Evolutionary conservation across 768 basidiomycete genomes (phyloP).

Genomic region (Boletus rex-veris): DNA sequence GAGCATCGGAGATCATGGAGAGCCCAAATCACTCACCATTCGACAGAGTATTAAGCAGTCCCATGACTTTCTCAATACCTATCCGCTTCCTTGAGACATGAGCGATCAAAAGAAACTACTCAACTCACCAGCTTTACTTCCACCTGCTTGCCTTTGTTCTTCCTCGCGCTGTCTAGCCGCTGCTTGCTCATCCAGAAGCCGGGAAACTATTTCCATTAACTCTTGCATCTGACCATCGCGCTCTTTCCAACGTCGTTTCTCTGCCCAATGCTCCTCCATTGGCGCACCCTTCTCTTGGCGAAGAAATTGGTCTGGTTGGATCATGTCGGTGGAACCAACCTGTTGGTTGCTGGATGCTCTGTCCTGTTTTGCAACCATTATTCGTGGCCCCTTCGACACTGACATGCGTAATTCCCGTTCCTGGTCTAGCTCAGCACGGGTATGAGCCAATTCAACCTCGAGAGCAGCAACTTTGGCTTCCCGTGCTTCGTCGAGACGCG

Average conservation of each 20-base stretch:
- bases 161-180: slow-evolving; percentile 49
- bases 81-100: slow-evolving; percentile 9
- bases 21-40: slow-evolving; percentile 43
- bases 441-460: slow-evolving; percentile 57
- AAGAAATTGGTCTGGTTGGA: slow-evolving; percentile 62
- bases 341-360: slow-evolving; percentile 59
- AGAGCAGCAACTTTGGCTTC: slow-evolving; percentile 54
- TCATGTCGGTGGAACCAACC: slow-evolving; percentile 65
- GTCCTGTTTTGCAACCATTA: slow-evolving; percentile 35
- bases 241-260: slow-evolving; percentile 54
- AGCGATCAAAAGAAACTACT: not conserved
- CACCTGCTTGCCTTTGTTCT: slow-evolving; percentile 50
- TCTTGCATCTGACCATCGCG: slow-evolving; percentile 58
- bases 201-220: slow-evolving; percentile 59
- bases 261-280: slow-evolving; percentile 59
- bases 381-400: slow-evolving; percentile 58
- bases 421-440: slow-evolving; percentile 57
- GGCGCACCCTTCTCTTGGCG: slow-evolving; percentile 55
- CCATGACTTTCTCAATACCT: slow-evolving; percentile 61
- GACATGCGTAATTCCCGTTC: slow-evolving; percentile 56
- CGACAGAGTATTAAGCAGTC: slow-evolving; percentile 50
- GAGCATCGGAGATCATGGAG: slow-evolving; percentile 3
- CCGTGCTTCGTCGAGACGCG: slow-evolving; percentile 48
- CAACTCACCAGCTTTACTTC: slow-evolving; percentile 53
- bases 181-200: slow-evolving; percentile 54